Percentiles rank a stretch among this genome's conserved stretches.
phyloP scores from a whole-genome alignment of 139 green algal species.

The Coelastrella sp. region DNA sequence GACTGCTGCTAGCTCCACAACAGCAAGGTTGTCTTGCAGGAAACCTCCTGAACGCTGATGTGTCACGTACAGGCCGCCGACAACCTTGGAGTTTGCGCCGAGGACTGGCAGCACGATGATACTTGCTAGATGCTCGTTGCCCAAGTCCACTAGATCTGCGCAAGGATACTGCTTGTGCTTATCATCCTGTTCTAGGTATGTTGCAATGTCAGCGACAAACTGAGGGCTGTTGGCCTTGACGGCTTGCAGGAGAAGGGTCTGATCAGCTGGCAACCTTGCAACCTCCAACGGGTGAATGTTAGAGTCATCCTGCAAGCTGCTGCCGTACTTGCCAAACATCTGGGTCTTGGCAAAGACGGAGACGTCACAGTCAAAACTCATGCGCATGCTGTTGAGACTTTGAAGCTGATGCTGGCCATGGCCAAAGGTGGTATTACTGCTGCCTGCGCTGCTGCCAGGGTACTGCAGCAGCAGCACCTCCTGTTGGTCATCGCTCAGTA shows the following conservation, averaged over 20 bases:
- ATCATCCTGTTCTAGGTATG: neutral
- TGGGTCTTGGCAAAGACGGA: neutral
- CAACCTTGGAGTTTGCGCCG: neutral
- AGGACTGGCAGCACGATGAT: slow-evolving; percentile 14
- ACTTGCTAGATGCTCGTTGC: slow-evolving; percentile 10
- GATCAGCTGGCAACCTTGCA: neutral
- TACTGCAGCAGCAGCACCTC: slow-evolving; percentile 28
- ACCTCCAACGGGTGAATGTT: neutral
- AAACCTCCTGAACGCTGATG: neutral
- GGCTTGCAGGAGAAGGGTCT: slow-evolving; percentile 2
- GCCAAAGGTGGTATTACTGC: too few relatives aligned
- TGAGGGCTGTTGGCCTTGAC: neutral
- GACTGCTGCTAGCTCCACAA: neutral
- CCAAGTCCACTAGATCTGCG: slow-evolving; percentile 9
- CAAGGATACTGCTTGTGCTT: neutral
- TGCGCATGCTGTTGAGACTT: neutral
- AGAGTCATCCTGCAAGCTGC: neutral
- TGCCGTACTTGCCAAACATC: neutral
- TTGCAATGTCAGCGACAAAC: neutral
- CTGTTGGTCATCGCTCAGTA: neutral
- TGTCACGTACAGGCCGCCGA: slow-evolving; percentile 2
- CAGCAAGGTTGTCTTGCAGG: neutral
- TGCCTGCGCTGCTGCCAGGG: neutral
- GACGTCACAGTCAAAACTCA: neutral
- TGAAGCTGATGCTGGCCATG: neutral